phyloP scores from a whole-genome alignment of 495 filamentous ascomycete species.

The Trypethelium eluteriae region DNA sequence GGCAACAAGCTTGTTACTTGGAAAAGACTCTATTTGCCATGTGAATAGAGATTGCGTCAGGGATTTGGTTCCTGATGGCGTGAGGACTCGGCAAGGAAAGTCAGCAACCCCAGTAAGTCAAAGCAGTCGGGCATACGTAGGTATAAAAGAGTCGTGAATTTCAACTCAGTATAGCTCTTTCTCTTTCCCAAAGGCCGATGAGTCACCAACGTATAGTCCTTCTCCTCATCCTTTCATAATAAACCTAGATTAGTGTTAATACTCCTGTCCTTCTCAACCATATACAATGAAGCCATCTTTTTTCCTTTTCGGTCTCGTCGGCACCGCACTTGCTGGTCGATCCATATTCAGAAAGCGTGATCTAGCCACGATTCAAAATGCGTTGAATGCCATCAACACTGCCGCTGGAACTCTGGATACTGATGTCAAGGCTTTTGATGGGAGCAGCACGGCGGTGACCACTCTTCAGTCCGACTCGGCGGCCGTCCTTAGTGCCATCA shows the following conservation, averaged over 20 bases:
- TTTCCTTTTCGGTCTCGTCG: neutral
- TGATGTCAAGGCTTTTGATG: neutral
- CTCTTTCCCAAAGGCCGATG: neutral
- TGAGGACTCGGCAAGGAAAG: neutral
- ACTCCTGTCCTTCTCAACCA: neutral
- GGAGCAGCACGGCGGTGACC: neutral
- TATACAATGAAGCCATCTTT: neutral
- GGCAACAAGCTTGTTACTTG: neutral
- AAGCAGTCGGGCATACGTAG: neutral
- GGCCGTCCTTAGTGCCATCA: neutral
- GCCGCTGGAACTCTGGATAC: neutral
- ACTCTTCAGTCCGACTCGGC: neutral
- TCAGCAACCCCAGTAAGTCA: neutral
- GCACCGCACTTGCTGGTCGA: neutral
- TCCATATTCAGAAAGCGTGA: neutral
- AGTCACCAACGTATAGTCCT: neutral
- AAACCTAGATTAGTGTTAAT: neutral
- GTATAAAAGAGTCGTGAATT: neutral
- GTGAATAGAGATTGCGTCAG: neutral
- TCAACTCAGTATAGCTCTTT: neutral
- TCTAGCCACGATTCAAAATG: neutral
- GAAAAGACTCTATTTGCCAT: neutral
- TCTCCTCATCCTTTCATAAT: neutral
- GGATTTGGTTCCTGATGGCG: neutral
- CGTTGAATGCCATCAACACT: neutral